Percentiles rank a stretch among this genome's conserved stretches.
Conservation (phyloP, 352 stramenopile genomes). For the Pythium chondricola region DNA sequence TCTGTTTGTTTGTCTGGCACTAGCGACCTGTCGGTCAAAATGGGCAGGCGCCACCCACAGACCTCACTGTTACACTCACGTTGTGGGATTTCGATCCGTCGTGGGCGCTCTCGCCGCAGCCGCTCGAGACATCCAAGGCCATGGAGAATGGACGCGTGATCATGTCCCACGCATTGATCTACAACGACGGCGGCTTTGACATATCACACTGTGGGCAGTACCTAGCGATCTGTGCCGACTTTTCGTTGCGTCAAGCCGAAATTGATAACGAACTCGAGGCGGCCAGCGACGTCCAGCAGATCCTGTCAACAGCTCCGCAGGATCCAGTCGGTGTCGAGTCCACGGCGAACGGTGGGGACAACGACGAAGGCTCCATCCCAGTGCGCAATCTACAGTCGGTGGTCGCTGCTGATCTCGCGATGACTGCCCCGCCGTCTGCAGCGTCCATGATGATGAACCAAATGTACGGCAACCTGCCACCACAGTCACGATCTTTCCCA, state of each 20-base stretch:
- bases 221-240: conserved; percentile 93
- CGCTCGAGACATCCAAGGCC: conserved; percentile 66
- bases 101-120: conserved; percentile 68
- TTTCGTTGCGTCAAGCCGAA: conserved; percentile 87
- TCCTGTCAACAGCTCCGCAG: conserved; percentile 57
- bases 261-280: conserved; percentile 79
- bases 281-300: conserved; percentile 70
- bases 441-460: conserved; percentile 9
- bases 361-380: conserved; percentile 30
- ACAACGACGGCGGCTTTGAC: conserved; percentile 98
- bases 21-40: conserved; percentile 53
- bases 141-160: conserved; percentile 83
- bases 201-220: conserved; percentile 92
- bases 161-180: conserved; percentile 92
- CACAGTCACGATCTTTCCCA: conserved; percentile 16
- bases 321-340: conserved; percentile 42
- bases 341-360: conserved; percentile 55
- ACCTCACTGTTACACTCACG: conserved; percentile 91
- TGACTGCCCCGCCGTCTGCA: background rate
- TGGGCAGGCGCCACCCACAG: conserved; percentile 65
- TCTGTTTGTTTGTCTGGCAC: no score
- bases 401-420: conserved; percentile 12
- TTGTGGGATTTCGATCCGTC: conserved; percentile 93
- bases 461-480: conserved; percentile 7
- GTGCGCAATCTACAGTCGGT: conserved; percentile 10